Conservation (phyloP, 495 filamentous ascomycete species). For the Penicillium angulare region DNA sequence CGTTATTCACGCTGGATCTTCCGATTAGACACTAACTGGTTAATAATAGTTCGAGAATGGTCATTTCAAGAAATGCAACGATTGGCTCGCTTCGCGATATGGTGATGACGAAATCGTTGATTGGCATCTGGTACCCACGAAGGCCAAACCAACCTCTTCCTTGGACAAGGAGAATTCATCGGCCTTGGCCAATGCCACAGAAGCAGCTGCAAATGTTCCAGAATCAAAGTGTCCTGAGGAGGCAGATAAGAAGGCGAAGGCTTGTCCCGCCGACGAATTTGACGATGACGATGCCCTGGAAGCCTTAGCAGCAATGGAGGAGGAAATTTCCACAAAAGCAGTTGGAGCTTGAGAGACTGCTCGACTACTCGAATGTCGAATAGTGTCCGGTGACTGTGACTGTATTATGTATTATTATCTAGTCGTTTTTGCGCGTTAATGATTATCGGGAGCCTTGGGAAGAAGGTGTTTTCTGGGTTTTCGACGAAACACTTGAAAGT, state of each 20-base stretch:
- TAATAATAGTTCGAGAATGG: slow-evolving; percentile 66
- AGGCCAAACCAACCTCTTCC: slow-evolving; percentile 11
- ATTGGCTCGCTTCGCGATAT: slow-evolving; percentile 78
- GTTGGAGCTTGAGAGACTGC: too few relatives aligned
- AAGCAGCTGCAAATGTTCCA: background rate
- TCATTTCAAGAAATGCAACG: slow-evolving; percentile 86
- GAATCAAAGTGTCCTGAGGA: slow-evolving; percentile 5
- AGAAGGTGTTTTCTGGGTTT: too few relatives aligned
- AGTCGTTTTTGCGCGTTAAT: too few relatives aligned
- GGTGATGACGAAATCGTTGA: slow-evolving; percentile 78
- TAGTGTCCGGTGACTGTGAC: too few relatives aligned
- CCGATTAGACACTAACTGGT: background rate
- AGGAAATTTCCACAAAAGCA: slow-evolving; percentile 1
- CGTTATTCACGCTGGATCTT: background rate
- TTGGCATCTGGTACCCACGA: slow-evolving; percentile 66
- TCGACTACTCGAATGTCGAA: too few relatives aligned
- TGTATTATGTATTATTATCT: too few relatives aligned
- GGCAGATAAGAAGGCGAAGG: background rate
- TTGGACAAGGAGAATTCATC: slow-evolving; percentile 22
- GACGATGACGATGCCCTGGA: slow-evolving; percentile 45
- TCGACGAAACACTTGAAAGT: too few relatives aligned
- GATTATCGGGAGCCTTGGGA: too few relatives aligned
- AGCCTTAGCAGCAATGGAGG: slow-evolving; percentile 34
- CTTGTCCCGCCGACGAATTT: slow-evolving; percentile 9
- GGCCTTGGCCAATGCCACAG: slow-evolving; percentile 4